Evolutionary conservation across 2,329 filamentous ascomycete genomes (phyloP).

Genomic region (Trichoderma hamatum): DNA sequence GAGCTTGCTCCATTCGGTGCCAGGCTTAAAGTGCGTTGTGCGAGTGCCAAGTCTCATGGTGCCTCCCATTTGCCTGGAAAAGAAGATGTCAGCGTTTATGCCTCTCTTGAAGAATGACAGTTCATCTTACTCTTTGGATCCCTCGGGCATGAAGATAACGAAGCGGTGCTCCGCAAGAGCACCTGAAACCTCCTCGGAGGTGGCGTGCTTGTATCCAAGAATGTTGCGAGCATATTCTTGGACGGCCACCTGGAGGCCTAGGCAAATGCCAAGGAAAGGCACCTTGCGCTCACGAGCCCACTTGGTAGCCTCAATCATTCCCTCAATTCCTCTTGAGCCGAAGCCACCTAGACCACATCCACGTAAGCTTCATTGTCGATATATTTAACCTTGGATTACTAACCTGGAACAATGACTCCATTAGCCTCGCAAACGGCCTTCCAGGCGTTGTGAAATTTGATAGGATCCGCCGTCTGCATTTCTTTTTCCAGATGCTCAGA

Average conservation of each 20-base stretch:
- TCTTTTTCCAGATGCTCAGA: conserved; percentile 77
- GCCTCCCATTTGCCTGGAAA: conserved; percentile 63
- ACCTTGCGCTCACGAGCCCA: conserved; percentile 82
- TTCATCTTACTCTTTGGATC: conserved; percentile 43
- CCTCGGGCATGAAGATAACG: conserved; percentile 91
- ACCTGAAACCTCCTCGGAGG: conserved; percentile 59
- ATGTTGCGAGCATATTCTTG: conserved; percentile 84
- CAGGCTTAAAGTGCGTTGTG: conserved; percentile 72
- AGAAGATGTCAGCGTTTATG: conserved; percentile 1
- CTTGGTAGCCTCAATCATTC: conserved; percentile 85
- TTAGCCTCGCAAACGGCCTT: conserved; percentile 71
- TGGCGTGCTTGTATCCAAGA: conserved; percentile 62
- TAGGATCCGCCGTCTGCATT: conserved; percentile 63
- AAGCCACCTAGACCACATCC: conserved; percentile 60
- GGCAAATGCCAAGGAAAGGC: conserved; percentile 86
- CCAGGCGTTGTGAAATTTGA: conserved; percentile 85
- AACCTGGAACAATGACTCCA: conserved; percentile 51
- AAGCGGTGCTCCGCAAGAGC: conserved; percentile 62
- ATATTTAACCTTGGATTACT: background rate
- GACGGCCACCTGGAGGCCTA: conserved; percentile 91
- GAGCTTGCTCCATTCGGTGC: conserved; percentile 77
- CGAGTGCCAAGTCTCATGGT: conserved; percentile 85
- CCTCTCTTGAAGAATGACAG: background rate
- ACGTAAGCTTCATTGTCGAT: background rate
- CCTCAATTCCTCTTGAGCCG: conserved; percentile 78